Base-by-base conservation (phyloP, 202 grass and related monocot genomes). In the Musa balbisiana region DNA sequence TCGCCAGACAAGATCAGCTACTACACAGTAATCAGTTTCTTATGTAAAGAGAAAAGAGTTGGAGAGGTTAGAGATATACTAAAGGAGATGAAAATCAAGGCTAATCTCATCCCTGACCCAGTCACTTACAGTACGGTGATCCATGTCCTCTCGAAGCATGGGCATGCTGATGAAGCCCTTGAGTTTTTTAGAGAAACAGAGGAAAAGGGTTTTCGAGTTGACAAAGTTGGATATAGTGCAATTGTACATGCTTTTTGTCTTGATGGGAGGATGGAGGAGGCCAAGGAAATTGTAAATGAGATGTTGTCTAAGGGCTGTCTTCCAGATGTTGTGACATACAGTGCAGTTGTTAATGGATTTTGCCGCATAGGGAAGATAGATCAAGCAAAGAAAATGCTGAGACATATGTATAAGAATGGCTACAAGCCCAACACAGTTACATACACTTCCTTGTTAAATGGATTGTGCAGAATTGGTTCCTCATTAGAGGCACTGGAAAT, bases 251-350 rank as follows among this genome's bases (percentile, higher is more conserved):
- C 88, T 2, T 93, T 93, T 73, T 97, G 93, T 75, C 80, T 76
- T 64, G 76, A 80, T 70, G 90, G 93, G 68, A 87, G 88, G 80
- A 93, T 97, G 88, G 52, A 74, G 3, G 81, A 86, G 73, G 93
- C 93, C 23, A 97, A 93, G 63, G 76, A 83, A 43, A 81, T 97
- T 69, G 77, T 97, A 9, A 23, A 74, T 33, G 79, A 83, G 85
- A 97, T 97, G 93, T 81, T 93, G 50, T 87, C 84, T 74, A 91
- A 97, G 73, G 90, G 76, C 51, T 87, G 82, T 65, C 50, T 8
- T 53, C 90, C 90, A 87, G 93, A 97, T 82, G 93, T 97, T 78
- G 90, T 97, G 21, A 97, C 93, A 20, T 97, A 93, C 67, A 97
- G 88, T 72, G 71, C 93, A 0, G 83, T 97, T 52, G 85, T 97